These are phyloP conservation scores for Elymus sibiricus DNA, from an alignment of 176 grass and related monocot species.

Conservation along the genomic window DNA sequence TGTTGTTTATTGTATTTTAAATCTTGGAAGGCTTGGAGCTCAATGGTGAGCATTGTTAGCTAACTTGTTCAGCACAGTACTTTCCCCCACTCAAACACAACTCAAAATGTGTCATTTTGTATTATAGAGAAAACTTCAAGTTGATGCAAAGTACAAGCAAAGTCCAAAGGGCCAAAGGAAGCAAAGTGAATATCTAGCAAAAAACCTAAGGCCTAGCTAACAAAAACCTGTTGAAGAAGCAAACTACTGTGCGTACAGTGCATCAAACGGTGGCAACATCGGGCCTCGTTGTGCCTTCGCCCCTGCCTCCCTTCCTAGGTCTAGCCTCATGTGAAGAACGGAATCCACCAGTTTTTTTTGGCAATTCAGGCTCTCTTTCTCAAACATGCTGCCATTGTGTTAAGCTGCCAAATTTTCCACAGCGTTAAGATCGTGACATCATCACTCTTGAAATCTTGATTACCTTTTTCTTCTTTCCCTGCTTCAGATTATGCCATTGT, in stretches of 20 bases:
- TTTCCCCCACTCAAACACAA: neutral
- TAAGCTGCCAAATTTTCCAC: too few species aligned
- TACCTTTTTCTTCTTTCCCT: neutral
- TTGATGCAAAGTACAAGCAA: neutral
- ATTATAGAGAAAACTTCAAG: neutral
- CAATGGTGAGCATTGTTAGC: neutral
- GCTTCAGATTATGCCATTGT: neutral
- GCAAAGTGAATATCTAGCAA: neutral
- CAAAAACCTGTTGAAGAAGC: neutral
- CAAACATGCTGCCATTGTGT: too few species aligned
- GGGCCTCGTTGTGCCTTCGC: too few species aligned
- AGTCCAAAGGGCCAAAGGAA: neutral
- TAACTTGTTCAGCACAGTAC: neutral
- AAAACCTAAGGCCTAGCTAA: neutral
- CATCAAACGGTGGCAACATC: too few species aligned
- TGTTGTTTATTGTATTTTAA: neutral
- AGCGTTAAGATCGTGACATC: too few species aligned
- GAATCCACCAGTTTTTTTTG: too few species aligned
- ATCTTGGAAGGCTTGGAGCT: neutral
- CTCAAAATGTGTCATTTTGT: neutral
- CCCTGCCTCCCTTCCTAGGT: too few species aligned
- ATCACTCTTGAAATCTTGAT: neutral
- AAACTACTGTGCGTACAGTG: too few species aligned
- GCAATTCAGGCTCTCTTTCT: too few species aligned
- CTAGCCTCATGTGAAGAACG: too few species aligned